These are phyloP conservation scores for Tieghemostelium lacteum DNA, from an alignment of 78 protist species.

Conservation along the genomic window DNA sequence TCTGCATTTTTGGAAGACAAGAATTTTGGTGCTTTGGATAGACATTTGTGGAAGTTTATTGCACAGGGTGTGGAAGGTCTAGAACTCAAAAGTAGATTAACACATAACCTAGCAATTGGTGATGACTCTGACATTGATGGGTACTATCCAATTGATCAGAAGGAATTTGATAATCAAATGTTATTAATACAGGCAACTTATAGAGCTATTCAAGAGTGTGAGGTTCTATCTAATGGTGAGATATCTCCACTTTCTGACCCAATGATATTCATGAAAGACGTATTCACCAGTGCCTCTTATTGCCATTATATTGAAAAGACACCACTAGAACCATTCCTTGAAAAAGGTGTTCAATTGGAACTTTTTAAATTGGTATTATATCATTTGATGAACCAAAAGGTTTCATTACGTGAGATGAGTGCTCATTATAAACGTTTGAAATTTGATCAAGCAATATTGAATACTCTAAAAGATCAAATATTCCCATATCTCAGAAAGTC, in stretches of 20 bases:
- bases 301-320: neutral
- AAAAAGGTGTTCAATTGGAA: neutral
- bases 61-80: slow-evolving; percentile 24
- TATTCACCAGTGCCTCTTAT: neutral
- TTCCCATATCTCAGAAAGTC: neutral
- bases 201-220: neutral
- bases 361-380: neutral
- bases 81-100: slow-evolving; percentile 34
- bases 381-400: neutral
- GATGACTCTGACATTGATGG: neutral
- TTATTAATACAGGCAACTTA: neutral
- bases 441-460: neutral
- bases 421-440: too few relatives aligned
- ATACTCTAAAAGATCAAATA: neutral
- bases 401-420: neutral
- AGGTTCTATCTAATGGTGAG: slow-evolving; percentile 1
- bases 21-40: slow-evolving; percentile 9
- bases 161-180: neutral
- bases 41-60: slow-evolving; percentile 47
- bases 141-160: slow-evolving; percentile 12
- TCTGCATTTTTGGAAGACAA: slow-evolving; percentile 12
- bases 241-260: neutral
- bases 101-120: neutral
- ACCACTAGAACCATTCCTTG: neutral
- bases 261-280: slow-evolving; percentile 1